Evolutionary conservation across 23 red algal species (phyloP).

Genomic region (Gracilaria caudata): DNA sequence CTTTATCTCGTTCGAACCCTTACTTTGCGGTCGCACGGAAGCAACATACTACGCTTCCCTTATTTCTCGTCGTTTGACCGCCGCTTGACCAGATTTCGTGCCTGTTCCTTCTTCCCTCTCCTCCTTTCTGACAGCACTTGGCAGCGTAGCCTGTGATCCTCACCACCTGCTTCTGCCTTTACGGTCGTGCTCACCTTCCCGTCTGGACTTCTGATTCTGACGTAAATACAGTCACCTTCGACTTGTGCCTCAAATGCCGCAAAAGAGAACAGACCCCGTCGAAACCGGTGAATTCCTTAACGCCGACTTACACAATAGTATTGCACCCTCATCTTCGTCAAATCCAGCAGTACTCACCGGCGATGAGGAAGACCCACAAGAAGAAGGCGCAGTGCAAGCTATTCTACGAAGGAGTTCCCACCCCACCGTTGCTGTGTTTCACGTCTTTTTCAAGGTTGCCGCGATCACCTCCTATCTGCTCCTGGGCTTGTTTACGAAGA

Average conservation of each 20-base stretch:
- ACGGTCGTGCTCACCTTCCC: too few species aligned
- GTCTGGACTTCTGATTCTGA: not conserved
- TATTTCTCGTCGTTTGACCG: too few species aligned
- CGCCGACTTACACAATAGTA: slow-evolving; percentile 53
- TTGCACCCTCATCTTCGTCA: slow-evolving; percentile 10
- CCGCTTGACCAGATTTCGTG: too few species aligned
- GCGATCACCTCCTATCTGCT: slow-evolving; percentile 82
- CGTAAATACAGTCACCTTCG: not conserved
- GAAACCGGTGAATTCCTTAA: slow-evolving; percentile 63
- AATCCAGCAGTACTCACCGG: slow-evolving; percentile 31
- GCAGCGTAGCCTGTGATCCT: not conserved
- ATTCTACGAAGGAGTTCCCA: slow-evolving; percentile 75
- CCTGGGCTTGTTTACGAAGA: slow-evolving; percentile 80
- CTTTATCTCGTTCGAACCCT: too few species aligned
- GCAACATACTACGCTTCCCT: too few species aligned
- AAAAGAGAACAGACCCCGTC: not conserved
- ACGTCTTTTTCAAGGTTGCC: slow-evolving; percentile 86
- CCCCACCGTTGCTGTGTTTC: slow-evolving; percentile 76
- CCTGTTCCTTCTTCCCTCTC: not conserved
- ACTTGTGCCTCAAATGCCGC: slow-evolving; percentile 5
- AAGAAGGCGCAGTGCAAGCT: slow-evolving; percentile 62
- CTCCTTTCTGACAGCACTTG: not conserved
- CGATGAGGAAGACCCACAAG: slow-evolving; percentile 52
- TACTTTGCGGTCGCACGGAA: too few species aligned
- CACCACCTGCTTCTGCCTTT: not conserved